Base-by-base conservation (phyloP, 2,329 filamentous ascomycete genomes). In the Ramularia collo-cygni region DNA sequence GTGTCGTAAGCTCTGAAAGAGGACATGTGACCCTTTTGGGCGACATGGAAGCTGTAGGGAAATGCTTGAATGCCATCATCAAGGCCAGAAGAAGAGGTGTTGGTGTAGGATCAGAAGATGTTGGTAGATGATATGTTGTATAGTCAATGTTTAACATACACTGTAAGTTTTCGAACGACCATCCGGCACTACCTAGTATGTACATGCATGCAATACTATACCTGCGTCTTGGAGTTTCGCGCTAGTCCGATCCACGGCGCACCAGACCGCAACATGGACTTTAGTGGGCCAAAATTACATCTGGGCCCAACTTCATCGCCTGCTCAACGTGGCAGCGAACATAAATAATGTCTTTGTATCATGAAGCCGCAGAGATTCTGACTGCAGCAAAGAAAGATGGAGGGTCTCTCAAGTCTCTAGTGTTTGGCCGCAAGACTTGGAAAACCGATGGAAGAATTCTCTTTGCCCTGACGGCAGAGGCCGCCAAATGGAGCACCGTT, bases 1-100 rank as follows among this genome's bases (percentile, higher is more conserved):
- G 88, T 0, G 69, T 86, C 13, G 77, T 95, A 9, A 81, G 78
- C 51, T 88, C 82, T 38, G 86, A 94, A 50, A 72, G 87, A 3
- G 89, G 90, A 0, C 90, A 96, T 65, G 82, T 95, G 26, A 88
- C 85, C 1, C 71, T 96, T 56, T 63, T 95, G 21, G 89, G 89
- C 1, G 89, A 95, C 66, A 60, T 95, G 47, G 79, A 85, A 47
- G 86, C 82, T 0, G 81, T 95, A 1, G 88, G 87, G 0, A 74
- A 71, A 53, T 88, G 84, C 47, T 61, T 95, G 24, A 69, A 71
- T 52, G 85, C 83, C 8, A 62, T 95, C 10, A 57, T 80, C 0
- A 71, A 74, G 40, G 88, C 81, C 1, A 71, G 85, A 38, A 68
- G 65, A 44, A 84, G 80, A 60, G 83, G 87, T 0, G 83, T 94